These are phyloP conservation scores for Cladosporium halotolerans DNA, from an alignment of 2,329 filamentous ascomycete species.

Conservation along the genomic window DNA sequence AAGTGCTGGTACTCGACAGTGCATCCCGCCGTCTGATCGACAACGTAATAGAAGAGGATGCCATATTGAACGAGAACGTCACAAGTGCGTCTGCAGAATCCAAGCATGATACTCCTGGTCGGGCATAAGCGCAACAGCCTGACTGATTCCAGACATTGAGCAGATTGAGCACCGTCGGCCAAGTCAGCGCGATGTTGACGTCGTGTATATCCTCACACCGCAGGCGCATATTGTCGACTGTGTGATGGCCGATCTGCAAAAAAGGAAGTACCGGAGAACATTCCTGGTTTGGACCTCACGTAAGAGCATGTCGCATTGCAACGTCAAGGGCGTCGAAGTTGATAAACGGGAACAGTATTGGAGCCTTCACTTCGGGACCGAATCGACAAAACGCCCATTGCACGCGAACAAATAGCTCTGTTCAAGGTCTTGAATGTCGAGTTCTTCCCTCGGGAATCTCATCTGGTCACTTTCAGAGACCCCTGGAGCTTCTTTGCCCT, in stretches of 20 bases:
- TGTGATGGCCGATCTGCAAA: conserved; percentile 85
- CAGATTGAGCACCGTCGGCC: conserved; percentile 81
- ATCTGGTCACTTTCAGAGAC: conserved; percentile 84
- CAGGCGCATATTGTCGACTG: conserved; percentile 87
- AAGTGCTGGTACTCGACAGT: conserved; percentile 86
- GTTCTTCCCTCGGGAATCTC: conserved; percentile 85
- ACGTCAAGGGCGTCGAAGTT: conserved; percentile 12
- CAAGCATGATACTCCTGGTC: not conserved
- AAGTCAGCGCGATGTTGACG: conserved; percentile 83
- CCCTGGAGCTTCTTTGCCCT: conserved; percentile 92
- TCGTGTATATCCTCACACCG: conserved; percentile 84
- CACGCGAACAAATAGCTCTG: conserved; percentile 68
- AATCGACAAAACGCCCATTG: conserved; percentile 64
- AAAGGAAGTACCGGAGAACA: conserved; percentile 69
- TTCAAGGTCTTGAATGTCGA: conserved; percentile 81
- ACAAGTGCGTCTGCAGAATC: conserved; percentile 59
- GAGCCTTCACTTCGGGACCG: conserved; percentile 64
- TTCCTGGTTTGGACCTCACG: conserved; percentile 80
- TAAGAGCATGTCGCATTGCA: conserved; percentile 30
- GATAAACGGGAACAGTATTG: conserved; percentile 47
- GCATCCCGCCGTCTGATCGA: conserved; percentile 78
- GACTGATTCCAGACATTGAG: conserved; percentile 69
- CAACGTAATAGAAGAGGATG: conserved; percentile 89
- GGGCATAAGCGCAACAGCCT: conserved; percentile 17
- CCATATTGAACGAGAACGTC: conserved; percentile 93